A percentile compares a stretch with the other conserved stretches of the same genome.
Evolutionary conservation across 2,329 filamentous ascomycete species (phyloP).

Genomic region (Sporothrix variecibatus): DNA sequence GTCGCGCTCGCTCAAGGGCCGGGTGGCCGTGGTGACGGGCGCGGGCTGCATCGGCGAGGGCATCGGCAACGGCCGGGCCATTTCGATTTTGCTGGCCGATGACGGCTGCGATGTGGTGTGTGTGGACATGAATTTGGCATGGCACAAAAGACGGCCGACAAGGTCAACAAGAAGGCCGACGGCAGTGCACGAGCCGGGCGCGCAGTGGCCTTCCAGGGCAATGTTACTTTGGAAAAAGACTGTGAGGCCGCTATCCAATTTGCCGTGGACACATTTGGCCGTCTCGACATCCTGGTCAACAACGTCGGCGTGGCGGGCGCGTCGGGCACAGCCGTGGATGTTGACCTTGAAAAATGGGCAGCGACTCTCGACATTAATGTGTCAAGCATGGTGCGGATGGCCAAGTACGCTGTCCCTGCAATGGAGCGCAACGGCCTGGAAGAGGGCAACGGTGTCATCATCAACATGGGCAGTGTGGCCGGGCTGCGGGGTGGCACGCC

Average conservation of each 20-base stretch:
- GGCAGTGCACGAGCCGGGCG: conserved; percentile 37
- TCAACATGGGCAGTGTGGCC: conserved; percentile 66
- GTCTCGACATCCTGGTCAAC: conserved; percentile 65
- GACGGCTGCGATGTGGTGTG: conserved; percentile 34
- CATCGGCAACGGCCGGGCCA: conserved; percentile 35
- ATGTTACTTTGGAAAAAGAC: conserved; percentile 57
- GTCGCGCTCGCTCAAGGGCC: conserved; percentile 31
- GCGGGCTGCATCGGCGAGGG: conserved; percentile 31
- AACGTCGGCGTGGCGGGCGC: conserved; percentile 65
- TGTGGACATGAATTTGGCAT: conserved; percentile 31
- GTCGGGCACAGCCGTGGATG: conserved; percentile 59
- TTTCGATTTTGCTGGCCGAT: conserved; percentile 34
- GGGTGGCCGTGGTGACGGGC: conserved; percentile 35
- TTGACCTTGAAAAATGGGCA: conserved; percentile 61
- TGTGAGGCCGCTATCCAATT: conserved; percentile 48
- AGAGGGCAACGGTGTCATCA: conserved; percentile 45
- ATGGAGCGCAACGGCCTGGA: conserved; percentile 57
- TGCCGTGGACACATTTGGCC: conserved; percentile 53
- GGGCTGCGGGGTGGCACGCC: conserved; percentile 52
- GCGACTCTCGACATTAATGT: conserved; percentile 63
- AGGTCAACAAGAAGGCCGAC: conserved; percentile 23
- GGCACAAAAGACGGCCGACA: conserved; percentile 31
- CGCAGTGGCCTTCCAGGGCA: conserved; percentile 48
- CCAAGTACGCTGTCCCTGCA: conserved; percentile 60
- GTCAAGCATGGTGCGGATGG: conserved; percentile 65